A percentile compares a stretch with the other conserved stretches of the same genome.
phyloP scores from a whole-genome alignment of 768 basidiomycete species.

The Lactarius tabidus region DNA sequence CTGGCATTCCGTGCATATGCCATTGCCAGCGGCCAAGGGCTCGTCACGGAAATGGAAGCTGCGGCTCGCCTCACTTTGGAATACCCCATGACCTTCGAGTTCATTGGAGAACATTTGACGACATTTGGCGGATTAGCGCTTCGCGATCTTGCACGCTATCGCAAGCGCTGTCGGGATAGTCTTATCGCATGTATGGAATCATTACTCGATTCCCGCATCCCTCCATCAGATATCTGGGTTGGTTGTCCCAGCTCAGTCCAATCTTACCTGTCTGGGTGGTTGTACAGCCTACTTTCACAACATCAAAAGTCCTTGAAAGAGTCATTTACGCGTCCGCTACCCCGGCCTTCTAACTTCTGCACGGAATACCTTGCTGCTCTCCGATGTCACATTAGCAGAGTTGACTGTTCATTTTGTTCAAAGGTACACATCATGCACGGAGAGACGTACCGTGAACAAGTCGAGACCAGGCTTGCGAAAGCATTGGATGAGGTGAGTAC shows the following conservation, averaged over 20 bases:
- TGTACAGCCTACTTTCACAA: not conserved
- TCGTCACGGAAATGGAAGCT: conserved; percentile 1
- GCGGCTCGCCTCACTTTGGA: conserved; percentile 7
- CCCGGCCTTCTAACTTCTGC: not conserved
- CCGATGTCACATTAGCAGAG: not conserved
- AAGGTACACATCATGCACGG: conserved; percentile 8
- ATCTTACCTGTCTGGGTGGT: not conserved
- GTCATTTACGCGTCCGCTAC: not conserved
- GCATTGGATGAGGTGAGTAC: conserved; percentile 8
- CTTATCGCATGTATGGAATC: conserved; percentile 5
- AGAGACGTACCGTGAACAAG: not conserved
- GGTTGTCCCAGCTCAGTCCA: not conserved
- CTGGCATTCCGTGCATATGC: conserved; percentile 23
- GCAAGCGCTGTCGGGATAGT: conserved; percentile 12
- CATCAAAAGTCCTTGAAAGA: not conserved
- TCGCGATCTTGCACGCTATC: conserved; percentile 4
- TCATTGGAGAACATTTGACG: conserved; percentile 1
- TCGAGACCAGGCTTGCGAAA: not conserved
- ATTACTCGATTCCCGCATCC: conserved; percentile 8
- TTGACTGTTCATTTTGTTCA: conserved; percentile 9
- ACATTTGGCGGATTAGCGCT: conserved; percentile 6
- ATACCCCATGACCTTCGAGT: conserved; percentile 14
- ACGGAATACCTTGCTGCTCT: conserved; percentile 5
- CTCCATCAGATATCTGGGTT: conserved; percentile 12
- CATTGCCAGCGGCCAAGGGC: conserved; percentile 15